Evolutionary conservation across 441 rosid species (phyloP), one percentile per base, ranked within the genome.

Genomic region (Mallotus japonicus): DNA sequence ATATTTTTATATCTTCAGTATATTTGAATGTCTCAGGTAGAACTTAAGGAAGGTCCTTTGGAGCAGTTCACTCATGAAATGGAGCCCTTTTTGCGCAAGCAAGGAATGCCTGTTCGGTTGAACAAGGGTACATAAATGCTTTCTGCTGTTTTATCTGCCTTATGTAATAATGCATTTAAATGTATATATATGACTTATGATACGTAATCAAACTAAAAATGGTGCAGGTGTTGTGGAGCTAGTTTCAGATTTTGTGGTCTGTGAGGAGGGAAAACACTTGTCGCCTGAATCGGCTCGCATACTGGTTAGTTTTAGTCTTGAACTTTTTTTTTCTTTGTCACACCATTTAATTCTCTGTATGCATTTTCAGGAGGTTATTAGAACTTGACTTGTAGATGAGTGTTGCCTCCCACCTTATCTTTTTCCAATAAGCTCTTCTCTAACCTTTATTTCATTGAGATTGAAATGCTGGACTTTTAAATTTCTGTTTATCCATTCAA

Each of bases 51-150:
- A 80, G 99, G 97, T 54, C 97, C 95, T 79, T 77, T 96, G 74
- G 90, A 89, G 65, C 98, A 93, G 78, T 93, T 96, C 82, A 84
- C 97, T 8, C 98, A 92, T 87, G 99, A 96, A 77, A 93, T 96
- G 99, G 99, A 96, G 83, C 99, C 99, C 5, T 83, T 89, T 68
- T 74, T 93, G 73, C 91, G 98, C 67, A 93, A 92, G 78, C 99
- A 90, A 83, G 97, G 96, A 56, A 76, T 96, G 93, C 99, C 98
- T 75, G 98, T 96, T 75, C 86, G 98, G 68, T 83, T 96, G 81
- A 96, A 92, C 87, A 88, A 83, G 87, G 97, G 99, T 95, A 56
- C 40, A 46, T 50, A 6, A 20, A 73, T 59, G 51, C 61, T 28
- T 51, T 75, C 10, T 42, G 58, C 56, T 68, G 28, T 63, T 20